Percentiles rank a stretch among this genome's conserved stretches.
These are phyloP conservation scores for Tolypocladium endophyticum DNA, from an alignment of 2,329 filamentous ascomycete species.

Conservation along the genomic window DNA sequence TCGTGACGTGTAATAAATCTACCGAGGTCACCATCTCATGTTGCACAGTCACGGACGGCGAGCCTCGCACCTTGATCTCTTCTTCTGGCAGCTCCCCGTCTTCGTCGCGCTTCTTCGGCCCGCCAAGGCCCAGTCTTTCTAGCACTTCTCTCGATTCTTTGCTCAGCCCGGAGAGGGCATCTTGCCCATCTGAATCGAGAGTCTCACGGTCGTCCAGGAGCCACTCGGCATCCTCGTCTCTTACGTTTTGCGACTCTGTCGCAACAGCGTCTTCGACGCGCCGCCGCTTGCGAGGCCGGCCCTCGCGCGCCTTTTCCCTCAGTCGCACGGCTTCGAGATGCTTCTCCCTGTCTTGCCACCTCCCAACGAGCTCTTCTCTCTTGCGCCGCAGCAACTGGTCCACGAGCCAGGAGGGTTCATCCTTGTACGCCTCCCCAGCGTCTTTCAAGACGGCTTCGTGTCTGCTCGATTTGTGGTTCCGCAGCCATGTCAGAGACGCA, in stretches of 20 bases:
- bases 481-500: slow-evolving; percentile 81
- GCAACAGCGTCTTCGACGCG: slow-evolving; percentile 26
- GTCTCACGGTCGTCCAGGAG: slow-evolving; percentile 62
- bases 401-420: slow-evolving; percentile 77
- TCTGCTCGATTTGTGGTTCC: slow-evolving; percentile 58
- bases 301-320: slow-evolving; percentile 48
- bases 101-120: slow-evolving; percentile 21
- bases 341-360: slow-evolving; percentile 64
- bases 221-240: slow-evolving; percentile 58
- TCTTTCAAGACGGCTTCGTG: slow-evolving; percentile 42
- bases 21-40: slow-evolving; percentile 18
- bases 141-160: slow-evolving; percentile 67
- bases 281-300: slow-evolving; percentile 34
- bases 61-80: slow-evolving; percentile 51
- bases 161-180: slow-evolving; percentile 49
- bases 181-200: slow-evolving; percentile 16
- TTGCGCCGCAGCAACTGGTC: slow-evolving; percentile 64
- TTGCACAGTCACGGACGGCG: slow-evolving; percentile 1
- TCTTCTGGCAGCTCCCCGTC: slow-evolving; percentile 42
- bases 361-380: slow-evolving; percentile 52
- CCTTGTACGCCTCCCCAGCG: slow-evolving; percentile 36
- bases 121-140: slow-evolving; percentile 48
- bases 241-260: slow-evolving; percentile 7
- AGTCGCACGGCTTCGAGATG: slow-evolving; percentile 55
- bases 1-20: slow-evolving; percentile 84